These are phyloP conservation scores for Epithele typhae DNA, from an alignment of 768 basidiomycete species.

Conservation along the genomic window DNA sequence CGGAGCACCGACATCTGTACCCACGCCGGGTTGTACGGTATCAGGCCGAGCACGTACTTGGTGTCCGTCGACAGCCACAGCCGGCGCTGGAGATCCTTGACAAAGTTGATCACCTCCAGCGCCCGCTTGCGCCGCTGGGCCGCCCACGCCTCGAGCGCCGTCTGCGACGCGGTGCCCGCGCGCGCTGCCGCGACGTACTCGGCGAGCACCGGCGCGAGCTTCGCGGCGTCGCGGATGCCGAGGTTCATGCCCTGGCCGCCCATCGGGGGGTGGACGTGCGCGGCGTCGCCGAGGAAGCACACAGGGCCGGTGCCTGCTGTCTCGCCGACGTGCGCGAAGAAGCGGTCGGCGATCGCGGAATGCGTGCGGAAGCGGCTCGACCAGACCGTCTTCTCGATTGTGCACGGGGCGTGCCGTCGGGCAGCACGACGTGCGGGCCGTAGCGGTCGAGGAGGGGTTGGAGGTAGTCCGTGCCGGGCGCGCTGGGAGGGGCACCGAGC, in stretches of 20 bases:
- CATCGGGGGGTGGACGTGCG: constrained; percentile 49
- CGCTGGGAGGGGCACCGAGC: constrained; percentile 32
- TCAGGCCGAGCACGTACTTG: constrained; percentile 12
- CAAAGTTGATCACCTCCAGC: constrained; percentile 36
- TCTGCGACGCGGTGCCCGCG: not conserved
- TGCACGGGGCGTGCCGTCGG: constrained; percentile 29
- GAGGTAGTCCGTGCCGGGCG: constrained; percentile 37
- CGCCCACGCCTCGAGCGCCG: constrained; percentile 30
- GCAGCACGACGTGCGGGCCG: constrained; percentile 32
- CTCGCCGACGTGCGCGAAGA: constrained; percentile 27
- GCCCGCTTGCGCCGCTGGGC: constrained; percentile 34
- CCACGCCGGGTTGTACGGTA: constrained; percentile 24
- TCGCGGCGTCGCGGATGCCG: constrained; percentile 50
- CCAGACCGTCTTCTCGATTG: constrained; percentile 38
- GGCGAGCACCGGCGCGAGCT: constrained; percentile 39
- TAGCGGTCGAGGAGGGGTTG: constrained; percentile 40
- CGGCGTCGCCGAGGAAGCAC: constrained; percentile 42
- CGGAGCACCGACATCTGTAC: constrained; percentile 26
- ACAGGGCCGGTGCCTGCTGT: constrained; percentile 13
- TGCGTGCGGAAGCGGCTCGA: constrained; percentile 44
- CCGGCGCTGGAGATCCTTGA: constrained; percentile 30
- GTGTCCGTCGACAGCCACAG: constrained; percentile 22
- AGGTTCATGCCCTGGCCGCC: constrained; percentile 60
- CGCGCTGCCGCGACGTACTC: constrained; percentile 26
- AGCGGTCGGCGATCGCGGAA: constrained; percentile 38